phyloP scores from a whole-genome alignment of 768 basidiomycete species.

The Pisolithus marmoratus region DNA sequence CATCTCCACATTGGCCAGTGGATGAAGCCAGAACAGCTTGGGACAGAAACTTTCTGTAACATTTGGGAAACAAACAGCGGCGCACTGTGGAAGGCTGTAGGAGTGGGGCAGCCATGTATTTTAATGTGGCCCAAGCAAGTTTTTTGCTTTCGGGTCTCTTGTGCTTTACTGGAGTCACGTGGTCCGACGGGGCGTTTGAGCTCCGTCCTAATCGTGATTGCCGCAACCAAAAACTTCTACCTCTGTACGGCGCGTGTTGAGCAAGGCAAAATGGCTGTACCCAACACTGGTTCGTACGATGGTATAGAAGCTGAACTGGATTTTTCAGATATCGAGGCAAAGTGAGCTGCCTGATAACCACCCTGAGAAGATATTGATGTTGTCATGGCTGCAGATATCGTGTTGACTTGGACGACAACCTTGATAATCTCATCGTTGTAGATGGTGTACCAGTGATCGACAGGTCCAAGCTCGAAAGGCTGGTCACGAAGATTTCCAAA shows the following conservation, averaged over 20 bases:
- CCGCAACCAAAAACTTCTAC: constrained; percentile 1
- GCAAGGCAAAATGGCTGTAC: constrained; percentile 40
- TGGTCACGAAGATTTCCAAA: constrained; percentile 76
- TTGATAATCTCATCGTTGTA: constrained; percentile 89
- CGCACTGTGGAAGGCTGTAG: constrained; percentile 11
- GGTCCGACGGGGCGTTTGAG: constrained; percentile 1
- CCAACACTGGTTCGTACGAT: constrained; percentile 26
- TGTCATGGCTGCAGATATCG: constrained; percentile 57
- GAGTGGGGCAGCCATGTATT: constrained; percentile 20
- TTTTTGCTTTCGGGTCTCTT: background rate
- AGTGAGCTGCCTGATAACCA: constrained; percentile 41
- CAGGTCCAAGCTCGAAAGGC: constrained; percentile 73
- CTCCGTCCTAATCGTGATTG: constrained; percentile 3
- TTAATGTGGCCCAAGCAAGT: background rate
- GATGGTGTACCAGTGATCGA: constrained; percentile 93
- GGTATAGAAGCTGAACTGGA: constrained; percentile 66
- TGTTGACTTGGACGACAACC: constrained; percentile 75
- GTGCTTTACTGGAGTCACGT: constrained; percentile 6
- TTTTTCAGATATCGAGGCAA: constrained; percentile 83
- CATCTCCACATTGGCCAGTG: background rate
- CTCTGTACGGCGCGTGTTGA: constrained; percentile 2
- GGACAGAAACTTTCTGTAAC: constrained; percentile 19
- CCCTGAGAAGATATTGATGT: constrained; percentile 4
- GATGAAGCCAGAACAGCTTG: constrained; percentile 15
- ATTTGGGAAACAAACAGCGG: constrained; percentile 14